Evolutionary conservation across 495 filamentous ascomycete species (phyloP), one percentile per base, ranked within the genome.

Genomic region (Neohortaea acidophila): DNA sequence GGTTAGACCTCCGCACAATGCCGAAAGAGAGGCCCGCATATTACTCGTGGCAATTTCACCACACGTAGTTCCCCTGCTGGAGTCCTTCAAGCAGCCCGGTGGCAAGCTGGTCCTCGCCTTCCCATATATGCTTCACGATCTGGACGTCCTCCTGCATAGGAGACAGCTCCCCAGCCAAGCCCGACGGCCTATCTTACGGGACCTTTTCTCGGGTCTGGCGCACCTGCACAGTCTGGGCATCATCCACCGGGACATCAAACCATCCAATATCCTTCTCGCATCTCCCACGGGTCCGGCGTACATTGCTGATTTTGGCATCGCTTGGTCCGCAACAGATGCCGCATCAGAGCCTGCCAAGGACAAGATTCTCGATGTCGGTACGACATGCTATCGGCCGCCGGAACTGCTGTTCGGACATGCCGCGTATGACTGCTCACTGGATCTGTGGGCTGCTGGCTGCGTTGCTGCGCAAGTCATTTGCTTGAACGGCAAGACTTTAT

Each of bases 201-300:
- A 81, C 48, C 48, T 92, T 41, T 84, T 94, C 58, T 56, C 57
- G 12, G 91, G 75, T 5, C 69, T 97, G 8, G 56, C 57, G 3
- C 70, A 81, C 51, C 54, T 91, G 19, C 91, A 97, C 58, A 43
- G 55, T 8, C 57, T 71, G 11, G 74, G 70, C 6, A 83, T 97
- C 36, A 77, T 96, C 47, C 89, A 97, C 57, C 75, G 89, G 21
- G 89, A 97, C 52, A 66, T 97, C 52, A 97, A 97, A 54, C 86
- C 89, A 5, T 79, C 83, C 1, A 91, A 93, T 47, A 70, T 97
- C 34, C 63, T 96, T 25, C 67, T 96, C 43, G 57, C 69, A 26
- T 72, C 73, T 1, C 60, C 67, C 0, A 55, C 65, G n/a, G 79
- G 81, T 1, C 75, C 79, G 1, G 80, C 81, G 3, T 77, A 74